These are phyloP conservation scores for Debaryomyces tyrocola DNA, from an alignment of 805 yeast genomes.

Conservation along the genomic window DNA sequence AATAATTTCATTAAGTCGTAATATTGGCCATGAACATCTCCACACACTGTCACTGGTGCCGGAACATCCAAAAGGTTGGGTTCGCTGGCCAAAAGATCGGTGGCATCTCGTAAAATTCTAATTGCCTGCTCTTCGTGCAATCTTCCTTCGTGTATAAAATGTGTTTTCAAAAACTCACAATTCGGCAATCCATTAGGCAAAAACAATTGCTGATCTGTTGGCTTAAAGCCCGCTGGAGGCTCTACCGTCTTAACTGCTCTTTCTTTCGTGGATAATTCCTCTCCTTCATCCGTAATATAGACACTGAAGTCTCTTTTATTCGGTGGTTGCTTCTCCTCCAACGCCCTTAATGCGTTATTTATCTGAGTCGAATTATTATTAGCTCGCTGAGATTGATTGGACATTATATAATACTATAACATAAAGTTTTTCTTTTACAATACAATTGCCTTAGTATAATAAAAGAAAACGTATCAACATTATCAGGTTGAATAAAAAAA, in stretches of 20 bases:
- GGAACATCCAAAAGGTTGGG: conserved; percentile 80
- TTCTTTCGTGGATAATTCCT: conserved; percentile 52
- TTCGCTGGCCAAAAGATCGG: conserved; percentile 61
- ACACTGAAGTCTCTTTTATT: conserved; percentile 40
- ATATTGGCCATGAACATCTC: conserved; percentile 96
- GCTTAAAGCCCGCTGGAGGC: conserved; percentile 65
- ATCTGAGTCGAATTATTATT: conserved; percentile 36
- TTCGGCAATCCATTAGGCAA: conserved; percentile 66
- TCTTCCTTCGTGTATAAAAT: conserved; percentile 80
- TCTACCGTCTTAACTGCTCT: conserved; percentile 57
- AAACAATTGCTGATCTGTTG: conserved; percentile 70
- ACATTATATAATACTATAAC: not conserved
- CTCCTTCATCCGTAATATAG: conserved; percentile 60
- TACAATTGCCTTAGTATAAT: not conserved
- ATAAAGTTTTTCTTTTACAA: not conserved
- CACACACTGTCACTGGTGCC: conserved; percentile 94
- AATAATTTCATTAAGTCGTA: conserved; percentile 86
- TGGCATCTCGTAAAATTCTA: conserved; percentile 64
- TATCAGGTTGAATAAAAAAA: not conserved
- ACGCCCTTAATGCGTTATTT: conserved; percentile 63
- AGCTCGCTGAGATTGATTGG: not conserved
- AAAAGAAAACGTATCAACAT: not conserved
- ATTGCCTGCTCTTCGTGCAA: conserved; percentile 69
- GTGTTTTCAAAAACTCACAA: conserved; percentile 66
- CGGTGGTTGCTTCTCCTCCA: conserved; percentile 42